Base-by-base conservation (phyloP, 164 flowering plant genomes). In the Chimonanthus praecox region DNA sequence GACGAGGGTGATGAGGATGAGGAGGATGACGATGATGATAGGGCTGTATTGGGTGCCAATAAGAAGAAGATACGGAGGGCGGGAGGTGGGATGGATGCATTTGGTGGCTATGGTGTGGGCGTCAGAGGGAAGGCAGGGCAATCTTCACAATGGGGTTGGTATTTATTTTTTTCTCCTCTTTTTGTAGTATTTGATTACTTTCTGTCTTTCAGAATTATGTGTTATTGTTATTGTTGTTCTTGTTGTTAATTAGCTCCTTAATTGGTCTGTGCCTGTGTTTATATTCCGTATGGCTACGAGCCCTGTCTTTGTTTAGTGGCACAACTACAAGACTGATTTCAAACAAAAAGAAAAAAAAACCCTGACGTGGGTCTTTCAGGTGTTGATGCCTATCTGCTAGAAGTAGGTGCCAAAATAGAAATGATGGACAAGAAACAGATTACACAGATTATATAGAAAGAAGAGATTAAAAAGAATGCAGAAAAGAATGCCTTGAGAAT, bases 1-100 rank as follows among this genome's bases (percentile, higher is more conserved):
- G 79, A 61, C 49, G 85, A 84, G 61, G 87, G 85, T 4, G 89
- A 85, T n/a, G 85, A 84, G 67, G 86, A 86, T 8, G 84, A 74
- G 4, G 83, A 74, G 2, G 90, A 80, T 7, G 89, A 83, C 16
- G 91, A 75, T 5, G 81, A 62, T 47, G 83, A 77, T 33, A 77
- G 71, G 8, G 84, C 75, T 21, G 80, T 70, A 64, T 78, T 60
- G 8, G 73, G 71, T 10, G 80, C 73, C 15, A 69, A 64, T n/a
- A 82, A 79, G 10, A 86, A 85, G 84, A 86, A 82, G 82, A 8
- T 75, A 69, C 77, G 90, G 79, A 85, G 83, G 74, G 45, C 50
- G 6, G 81, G 78, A 13, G 87, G 79, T 21, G 86, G 78, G 47
- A 79, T 64, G 18, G 85, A 80, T 5, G 85, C 79, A 48, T 85